Evolutionary conservation across 352 stramenopile genomes (phyloP).

Genomic region (Phytophthora tentaculata): DNA sequence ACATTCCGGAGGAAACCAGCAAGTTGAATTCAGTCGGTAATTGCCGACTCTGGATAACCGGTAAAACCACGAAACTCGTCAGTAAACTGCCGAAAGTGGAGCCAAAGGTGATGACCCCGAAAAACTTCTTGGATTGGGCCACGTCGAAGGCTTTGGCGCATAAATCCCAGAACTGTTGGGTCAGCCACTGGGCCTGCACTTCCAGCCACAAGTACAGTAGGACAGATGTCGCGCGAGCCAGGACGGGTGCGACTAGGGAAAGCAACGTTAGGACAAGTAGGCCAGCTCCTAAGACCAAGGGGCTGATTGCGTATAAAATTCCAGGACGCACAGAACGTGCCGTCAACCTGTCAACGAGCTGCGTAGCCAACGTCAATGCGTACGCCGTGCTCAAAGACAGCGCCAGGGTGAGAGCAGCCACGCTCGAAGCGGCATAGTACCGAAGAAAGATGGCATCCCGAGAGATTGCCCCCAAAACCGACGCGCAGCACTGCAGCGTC

Average conservation of each 20-base stretch:
- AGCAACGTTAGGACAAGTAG: constrained; percentile 53
- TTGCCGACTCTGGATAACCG: constrained; percentile 50
- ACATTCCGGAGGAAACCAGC: constrained; percentile 54
- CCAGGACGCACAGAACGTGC: constrained; percentile 31
- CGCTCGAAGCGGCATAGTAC: constrained; percentile 68
- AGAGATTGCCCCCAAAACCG: constrained; percentile 78
- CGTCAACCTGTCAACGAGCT: constrained; percentile 41
- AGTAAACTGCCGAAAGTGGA: constrained; percentile 80
- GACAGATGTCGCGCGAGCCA: constrained; percentile 58
- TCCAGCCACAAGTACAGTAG: constrained; percentile 87
- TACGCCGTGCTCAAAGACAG: constrained; percentile 81
- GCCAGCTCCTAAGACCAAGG: constrained; percentile 46
- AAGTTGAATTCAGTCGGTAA: constrained; percentile 80
- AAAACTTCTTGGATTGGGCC: constrained; percentile 85
- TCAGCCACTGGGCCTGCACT: constrained; percentile 73
- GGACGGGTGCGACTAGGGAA: constrained; percentile 51
- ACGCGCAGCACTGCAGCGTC: constrained; percentile 79
- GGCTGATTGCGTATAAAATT: constrained; percentile 63
- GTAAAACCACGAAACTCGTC: constrained; percentile 77
- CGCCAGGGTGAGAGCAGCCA: constrained; percentile 75
- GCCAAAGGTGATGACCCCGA: constrained; percentile 88
- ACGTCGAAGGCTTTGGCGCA: constrained; percentile 85
- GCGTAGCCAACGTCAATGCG: constrained; percentile 55
- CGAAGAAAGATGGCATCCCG: constrained; percentile 86
- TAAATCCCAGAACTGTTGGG: constrained; percentile 89